Conservation (phyloP, 108 stramenopile species). For the Schizochytrium sp. region DNA sequence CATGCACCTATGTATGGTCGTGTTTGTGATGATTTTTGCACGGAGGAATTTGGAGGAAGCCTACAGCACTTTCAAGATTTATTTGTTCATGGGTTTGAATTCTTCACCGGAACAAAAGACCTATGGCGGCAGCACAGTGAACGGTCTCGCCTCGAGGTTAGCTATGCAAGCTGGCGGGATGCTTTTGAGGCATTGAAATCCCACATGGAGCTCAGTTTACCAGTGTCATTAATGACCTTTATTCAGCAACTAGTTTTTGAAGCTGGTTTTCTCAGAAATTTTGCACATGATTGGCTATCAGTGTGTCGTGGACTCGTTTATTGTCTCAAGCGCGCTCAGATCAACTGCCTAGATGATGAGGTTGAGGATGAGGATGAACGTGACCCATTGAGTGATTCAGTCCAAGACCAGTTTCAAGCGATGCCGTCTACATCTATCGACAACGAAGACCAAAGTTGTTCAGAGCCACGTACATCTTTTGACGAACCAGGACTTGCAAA, state of each 20-base stretch:
- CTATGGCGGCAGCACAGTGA: slow-evolving; percentile 11
- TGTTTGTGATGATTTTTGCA: background rate
- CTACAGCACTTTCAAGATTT: background rate
- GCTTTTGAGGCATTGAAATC: background rate
- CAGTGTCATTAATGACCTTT: background rate
- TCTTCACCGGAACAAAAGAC: background rate
- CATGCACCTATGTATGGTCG: background rate
- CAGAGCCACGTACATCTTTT: too few relatives aligned
- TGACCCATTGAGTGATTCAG: background rate
- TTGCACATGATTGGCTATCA: background rate
- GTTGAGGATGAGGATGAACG: slow-evolving; percentile 1
- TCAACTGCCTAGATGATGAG: slow-evolving; percentile 9
- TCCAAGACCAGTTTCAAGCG: background rate
- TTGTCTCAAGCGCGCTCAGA: background rate
- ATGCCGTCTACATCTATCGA: too few relatives aligned
- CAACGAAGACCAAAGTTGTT: too few relatives aligned
- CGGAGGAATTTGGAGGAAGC: background rate
- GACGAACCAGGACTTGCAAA: background rate
- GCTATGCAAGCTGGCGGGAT: background rate
- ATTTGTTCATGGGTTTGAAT: background rate
- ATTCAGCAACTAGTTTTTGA: background rate
- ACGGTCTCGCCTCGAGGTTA: background rate
- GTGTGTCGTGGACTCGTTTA: background rate
- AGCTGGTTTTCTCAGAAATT: background rate
- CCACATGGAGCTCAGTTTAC: background rate